Evolutionary conservation across 306 rosid genomes (phyloP).

Genomic region (Lathyrus tuberosus): DNA sequence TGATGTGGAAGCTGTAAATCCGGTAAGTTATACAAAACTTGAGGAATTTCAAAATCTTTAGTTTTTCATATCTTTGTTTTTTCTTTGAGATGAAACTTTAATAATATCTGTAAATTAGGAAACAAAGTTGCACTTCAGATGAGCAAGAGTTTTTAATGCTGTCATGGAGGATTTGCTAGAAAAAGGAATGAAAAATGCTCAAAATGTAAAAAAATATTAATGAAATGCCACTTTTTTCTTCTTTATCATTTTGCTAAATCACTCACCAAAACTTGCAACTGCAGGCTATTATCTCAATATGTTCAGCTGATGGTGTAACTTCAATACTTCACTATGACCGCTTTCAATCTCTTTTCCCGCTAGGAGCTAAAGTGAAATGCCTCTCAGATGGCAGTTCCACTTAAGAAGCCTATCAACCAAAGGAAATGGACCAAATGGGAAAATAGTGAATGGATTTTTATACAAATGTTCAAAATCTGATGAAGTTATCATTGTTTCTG

Average conservation of each 20-base stretch:
- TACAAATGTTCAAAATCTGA: too few species aligned
- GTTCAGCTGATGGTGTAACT: slow-evolving; percentile 93
- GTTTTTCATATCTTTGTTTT: background rate
- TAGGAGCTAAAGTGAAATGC: too few species aligned
- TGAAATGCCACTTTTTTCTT: slow-evolving; percentile 1
- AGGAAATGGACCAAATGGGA: too few species aligned
- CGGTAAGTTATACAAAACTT: slow-evolving; percentile 58
- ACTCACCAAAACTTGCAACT: slow-evolving; percentile 35
- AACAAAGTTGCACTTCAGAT: slow-evolving; percentile 82
- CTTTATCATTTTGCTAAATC: slow-evolving; percentile 16
- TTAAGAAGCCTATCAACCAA: too few species aligned
- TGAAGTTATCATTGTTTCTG: too few species aligned
- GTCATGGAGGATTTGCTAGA: slow-evolving; percentile 70
- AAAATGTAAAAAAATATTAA: slow-evolving; percentile 56
- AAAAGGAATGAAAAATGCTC: slow-evolving; percentile 83
- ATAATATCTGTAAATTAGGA: slow-evolving; percentile 47
- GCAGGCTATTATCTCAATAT: slow-evolving; percentile 90
- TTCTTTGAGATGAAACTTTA: slow-evolving; percentile 19
- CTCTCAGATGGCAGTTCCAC: too few species aligned
- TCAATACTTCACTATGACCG: slow-evolving; percentile 88
- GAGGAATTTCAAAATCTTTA: slow-evolving; percentile 5
- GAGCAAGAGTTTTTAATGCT: slow-evolving; percentile 77
- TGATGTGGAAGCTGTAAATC: slow-evolving; percentile 72
- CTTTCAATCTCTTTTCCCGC: too few species aligned
- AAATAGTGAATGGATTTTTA: too few species aligned